Percentiles rank a stretch among this genome's conserved stretches.
phyloP scores from a whole-genome alignment of 495 filamentous ascomycete genomes.

The Penicillium herquei region DNA sequence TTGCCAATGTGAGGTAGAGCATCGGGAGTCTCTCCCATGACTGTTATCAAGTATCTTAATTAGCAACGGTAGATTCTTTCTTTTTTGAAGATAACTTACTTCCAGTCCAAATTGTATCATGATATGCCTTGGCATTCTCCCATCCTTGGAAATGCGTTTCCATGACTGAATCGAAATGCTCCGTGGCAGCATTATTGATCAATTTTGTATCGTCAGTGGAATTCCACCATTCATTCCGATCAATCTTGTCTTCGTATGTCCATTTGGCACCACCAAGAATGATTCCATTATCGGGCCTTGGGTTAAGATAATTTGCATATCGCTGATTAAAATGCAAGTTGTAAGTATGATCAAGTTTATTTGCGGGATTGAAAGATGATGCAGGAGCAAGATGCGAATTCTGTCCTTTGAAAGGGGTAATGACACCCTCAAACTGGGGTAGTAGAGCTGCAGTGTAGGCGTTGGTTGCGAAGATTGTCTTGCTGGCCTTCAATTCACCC shows the following conservation, averaged over 20 bases:
- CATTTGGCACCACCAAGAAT: conserved; percentile 3
- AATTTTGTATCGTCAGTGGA: neutral
- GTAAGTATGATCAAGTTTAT: neutral
- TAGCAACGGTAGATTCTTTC: neutral
- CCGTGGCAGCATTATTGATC: neutral
- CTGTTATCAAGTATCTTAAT: neutral
- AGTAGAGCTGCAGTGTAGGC: conserved; percentile 1
- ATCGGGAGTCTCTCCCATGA: conserved; percentile 2
- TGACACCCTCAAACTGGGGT: neutral
- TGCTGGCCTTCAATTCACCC: neutral
- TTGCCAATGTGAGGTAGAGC: conserved; percentile 1
- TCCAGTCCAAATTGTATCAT: conserved; percentile 6
- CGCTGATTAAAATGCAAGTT: neutral
- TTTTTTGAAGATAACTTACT: neutral
- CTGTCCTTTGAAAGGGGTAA: neutral
- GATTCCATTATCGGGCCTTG: conserved; percentile 4
- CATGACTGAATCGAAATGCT: conserved; percentile 1
- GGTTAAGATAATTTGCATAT: conserved; percentile 1
- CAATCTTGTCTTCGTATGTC: neutral
- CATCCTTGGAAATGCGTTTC: conserved; percentile 1
- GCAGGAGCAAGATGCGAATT: neutral
- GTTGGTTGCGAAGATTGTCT: neutral
- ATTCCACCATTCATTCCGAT: conserved; percentile 3
- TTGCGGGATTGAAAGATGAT: neutral
- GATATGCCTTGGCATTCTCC: conserved; percentile 1